Conservation (phyloP, 495 filamentous ascomycete genomes). For the Pseudevernia furfuracea region DNA sequence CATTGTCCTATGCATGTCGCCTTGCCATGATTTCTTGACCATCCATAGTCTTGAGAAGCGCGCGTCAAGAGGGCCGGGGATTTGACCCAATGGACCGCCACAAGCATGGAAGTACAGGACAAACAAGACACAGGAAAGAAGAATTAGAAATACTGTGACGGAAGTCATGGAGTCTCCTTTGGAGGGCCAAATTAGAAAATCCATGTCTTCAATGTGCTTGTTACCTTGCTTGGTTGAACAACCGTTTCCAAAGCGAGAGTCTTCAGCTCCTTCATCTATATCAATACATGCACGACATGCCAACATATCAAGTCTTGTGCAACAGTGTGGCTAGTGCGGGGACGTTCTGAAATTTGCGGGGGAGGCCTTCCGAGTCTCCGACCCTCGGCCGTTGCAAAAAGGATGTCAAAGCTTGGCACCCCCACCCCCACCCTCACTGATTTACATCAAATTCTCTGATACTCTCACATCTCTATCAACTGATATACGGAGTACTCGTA, state of each 20-base stretch:
- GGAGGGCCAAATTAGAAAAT: neutral
- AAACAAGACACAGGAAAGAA: conserved; percentile 18
- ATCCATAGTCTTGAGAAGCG: conserved; percentile 47
- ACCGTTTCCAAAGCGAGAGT: neutral
- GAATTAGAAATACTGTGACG: neutral
- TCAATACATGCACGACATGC: neutral
- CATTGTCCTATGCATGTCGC: conserved; percentile 47
- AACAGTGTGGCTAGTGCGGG: neutral
- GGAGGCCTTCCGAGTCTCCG: no score
- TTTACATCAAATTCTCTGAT: no score
- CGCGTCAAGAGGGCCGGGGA: conserved; percentile 33
- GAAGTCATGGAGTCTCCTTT: neutral
- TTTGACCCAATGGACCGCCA: conserved; percentile 29
- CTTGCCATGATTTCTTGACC: conserved; percentile 39
- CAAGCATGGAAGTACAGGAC: conserved; percentile 26
- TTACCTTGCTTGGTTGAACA: neutral
- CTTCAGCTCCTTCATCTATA: no score
- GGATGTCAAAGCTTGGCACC: no score
- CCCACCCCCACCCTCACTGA: no score
- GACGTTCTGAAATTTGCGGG: neutral
- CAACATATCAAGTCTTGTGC: neutral
- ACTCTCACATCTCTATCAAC: no score
- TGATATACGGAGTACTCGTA: no score
- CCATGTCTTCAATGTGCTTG: neutral
- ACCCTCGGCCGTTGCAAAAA: no score